Percentiles rank a stretch among this genome's conserved stretches.
Conservation (phyloP, 108 stramenopile species). For the Cyclotella atomus region DNA sequence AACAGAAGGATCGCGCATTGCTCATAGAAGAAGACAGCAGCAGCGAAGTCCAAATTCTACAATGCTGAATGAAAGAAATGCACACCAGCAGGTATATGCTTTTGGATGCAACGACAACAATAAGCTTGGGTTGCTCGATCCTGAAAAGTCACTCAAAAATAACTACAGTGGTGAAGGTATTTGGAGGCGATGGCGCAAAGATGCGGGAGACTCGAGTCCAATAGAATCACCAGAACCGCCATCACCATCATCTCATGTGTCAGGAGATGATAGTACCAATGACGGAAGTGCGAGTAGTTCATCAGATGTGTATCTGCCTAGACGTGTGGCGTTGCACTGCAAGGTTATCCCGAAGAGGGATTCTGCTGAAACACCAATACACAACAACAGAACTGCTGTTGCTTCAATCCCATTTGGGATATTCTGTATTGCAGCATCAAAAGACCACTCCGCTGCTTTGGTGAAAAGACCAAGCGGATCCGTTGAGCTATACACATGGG, state of each 20-base stretch:
- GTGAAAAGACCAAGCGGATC: slow-evolving; percentile 73
- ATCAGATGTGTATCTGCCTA: slow-evolving; percentile 63
- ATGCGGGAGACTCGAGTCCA: neutral
- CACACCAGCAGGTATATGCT: slow-evolving; percentile 83
- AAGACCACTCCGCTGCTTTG: slow-evolving; percentile 78
- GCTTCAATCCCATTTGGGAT: slow-evolving; percentile 68
- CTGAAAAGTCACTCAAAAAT: slow-evolving; percentile 15
- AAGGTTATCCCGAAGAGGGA: slow-evolving; percentile 34
- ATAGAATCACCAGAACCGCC: slow-evolving; percentile 2
- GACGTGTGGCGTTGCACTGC: slow-evolving; percentile 81
- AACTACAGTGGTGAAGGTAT: neutral
- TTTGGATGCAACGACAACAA: slow-evolving; percentile 80
- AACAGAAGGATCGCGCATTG: slow-evolving; percentile 60
- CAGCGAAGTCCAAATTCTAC: neutral
- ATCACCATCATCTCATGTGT: slow-evolving; percentile 12
- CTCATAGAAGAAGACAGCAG: slow-evolving; percentile 23
- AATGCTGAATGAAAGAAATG: slow-evolving; percentile 33
- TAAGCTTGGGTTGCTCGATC: slow-evolving; percentile 77
- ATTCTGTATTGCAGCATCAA: slow-evolving; percentile 76
- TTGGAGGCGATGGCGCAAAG: slow-evolving; percentile 13
- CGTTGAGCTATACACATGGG: slow-evolving; percentile 84
- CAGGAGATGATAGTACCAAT: slow-evolving; percentile 18
- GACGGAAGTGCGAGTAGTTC: neutral
- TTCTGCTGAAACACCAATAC: slow-evolving; percentile 15
- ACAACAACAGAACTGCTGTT: slow-evolving; percentile 9